Base-by-base conservation (phyloP, 1,139 yeast genomes). In the Neolecta irregularis region DNA sequence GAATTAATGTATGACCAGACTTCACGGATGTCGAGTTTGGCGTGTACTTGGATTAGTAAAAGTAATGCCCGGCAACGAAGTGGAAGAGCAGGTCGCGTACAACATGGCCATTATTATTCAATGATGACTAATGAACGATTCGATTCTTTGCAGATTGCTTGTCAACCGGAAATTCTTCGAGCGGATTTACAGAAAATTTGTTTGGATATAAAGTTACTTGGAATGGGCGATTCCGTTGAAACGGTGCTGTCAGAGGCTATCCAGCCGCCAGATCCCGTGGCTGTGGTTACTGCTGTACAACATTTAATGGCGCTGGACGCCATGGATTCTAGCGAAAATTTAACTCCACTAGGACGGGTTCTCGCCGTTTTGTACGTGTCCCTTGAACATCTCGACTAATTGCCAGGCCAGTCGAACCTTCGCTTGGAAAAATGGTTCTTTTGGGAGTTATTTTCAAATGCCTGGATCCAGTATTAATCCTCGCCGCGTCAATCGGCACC, bases 21-120 rank as follows among this genome's bases (percentile, higher is more conserved):
- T 30, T 61, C 69, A 16, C 73, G 73, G 43, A 62, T 79, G 2
- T 73, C 83, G 0, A 69, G 67, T 40, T 59, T 79, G 34, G 55
- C 72, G 8, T 88, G 78, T 49, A 61, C 65, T 8, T 79, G 85
- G 74, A 75, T 78, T 36, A 76, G 91, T 0, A 65, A 66, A 45
- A 88, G 92, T 0, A 92, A 79, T 54, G 67, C 71, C 17, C 65
- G 67, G 30, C 93, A 79, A 53, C 67, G 93, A 58, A 61, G 85
- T 51, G 93, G 93, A 52, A 74, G 93, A 64, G 78, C 92, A 12
- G 93, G 93, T 44, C 78, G 93, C 67, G 75, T 79, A 18, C 68
- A 71, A 25, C 62, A 61, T 24, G 93, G 93, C 46, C 58, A 59
- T 15, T 78, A 91, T 41, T 79, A 68, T 54, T 79, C 74, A 45